Conservation (phyloP, 495 filamentous ascomycete species). For the Neurospora tetraspora region DNA sequence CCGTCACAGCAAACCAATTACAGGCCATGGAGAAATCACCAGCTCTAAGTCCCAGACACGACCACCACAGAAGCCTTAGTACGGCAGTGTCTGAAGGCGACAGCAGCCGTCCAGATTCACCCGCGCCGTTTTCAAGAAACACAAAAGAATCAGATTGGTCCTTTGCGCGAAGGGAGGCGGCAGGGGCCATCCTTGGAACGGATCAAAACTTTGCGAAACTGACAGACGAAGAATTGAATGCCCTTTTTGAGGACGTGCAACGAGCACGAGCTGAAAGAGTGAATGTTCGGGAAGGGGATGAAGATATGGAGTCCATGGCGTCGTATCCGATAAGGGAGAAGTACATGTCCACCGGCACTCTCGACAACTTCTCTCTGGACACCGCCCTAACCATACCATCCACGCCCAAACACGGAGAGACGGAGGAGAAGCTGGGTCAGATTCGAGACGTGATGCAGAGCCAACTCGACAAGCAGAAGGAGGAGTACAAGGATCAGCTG, state of each 20-base stretch:
- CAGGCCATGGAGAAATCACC: conserved; percentile 38
- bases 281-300: conserved; percentile 63
- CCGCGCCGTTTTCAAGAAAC: conserved; percentile 53
- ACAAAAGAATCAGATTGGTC: conserved; percentile 92
- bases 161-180: conserved; percentile 85
- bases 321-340: conserved; percentile 89
- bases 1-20: conserved; percentile 72
- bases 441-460: conserved; percentile 81
- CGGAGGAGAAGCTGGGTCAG: conserved; percentile 60
- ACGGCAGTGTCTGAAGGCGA: conserved; percentile 61
- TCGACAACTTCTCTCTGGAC: conserved; percentile 95
- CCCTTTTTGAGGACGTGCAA: conserved; percentile 92
- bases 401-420: conserved; percentile 70
- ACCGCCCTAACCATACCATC: conserved; percentile 90
- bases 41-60: conserved; percentile 52
- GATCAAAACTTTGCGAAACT: conserved; percentile 84
- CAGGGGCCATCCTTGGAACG: conserved; percentile 77
- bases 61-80: conserved; percentile 69
- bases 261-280: conserved; percentile 73
- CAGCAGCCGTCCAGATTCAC: conserved; percentile 63
- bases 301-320: conserved; percentile 80
- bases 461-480: conserved; percentile 78
- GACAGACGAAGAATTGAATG: conserved; percentile 88
- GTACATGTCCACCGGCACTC: conserved; percentile 88
- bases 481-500: conserved; percentile 71